phyloP scores from a whole-genome alignment of 345 rosid genomes.

The Gossypium australe region DNA sequence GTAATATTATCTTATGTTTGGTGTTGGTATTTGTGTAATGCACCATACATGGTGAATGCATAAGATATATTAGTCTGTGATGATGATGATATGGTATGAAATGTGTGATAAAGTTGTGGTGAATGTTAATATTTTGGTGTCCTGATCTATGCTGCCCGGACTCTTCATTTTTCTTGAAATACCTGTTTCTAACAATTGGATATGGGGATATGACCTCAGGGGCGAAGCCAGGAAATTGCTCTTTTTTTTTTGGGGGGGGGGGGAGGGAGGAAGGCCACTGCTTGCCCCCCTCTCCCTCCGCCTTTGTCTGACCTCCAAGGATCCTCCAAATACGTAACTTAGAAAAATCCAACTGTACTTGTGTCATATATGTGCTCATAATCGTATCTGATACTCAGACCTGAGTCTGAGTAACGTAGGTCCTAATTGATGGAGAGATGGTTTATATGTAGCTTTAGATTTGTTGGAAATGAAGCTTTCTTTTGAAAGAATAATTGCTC shows the following conservation, averaged over 20 bases:
- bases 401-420: background rate
- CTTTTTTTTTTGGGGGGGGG: too few relatives aligned
- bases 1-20: background rate
- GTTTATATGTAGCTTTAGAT: background rate
- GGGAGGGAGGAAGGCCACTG: too few relatives aligned
- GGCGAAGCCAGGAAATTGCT: too few relatives aligned
- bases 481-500: constrained; percentile 8
- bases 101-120: background rate
- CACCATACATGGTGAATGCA: background rate
- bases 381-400: too few relatives aligned
- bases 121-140: background rate
- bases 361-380: too few relatives aligned
- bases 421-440: background rate
- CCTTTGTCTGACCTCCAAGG: too few relatives aligned
- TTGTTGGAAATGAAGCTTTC: background rate
- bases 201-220: too few relatives aligned
- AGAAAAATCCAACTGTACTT: too few relatives aligned
- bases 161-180: too few relatives aligned
- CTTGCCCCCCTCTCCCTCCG: too few relatives aligned
- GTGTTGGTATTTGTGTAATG: background rate
- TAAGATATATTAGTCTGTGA: background rate
- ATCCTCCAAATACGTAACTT: too few relatives aligned
- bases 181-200: too few relatives aligned
- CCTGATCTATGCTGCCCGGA: background rate
- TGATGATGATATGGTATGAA: background rate